phyloP scores from a whole-genome alignment of 1,284 basidiomycete species.

The Earliella scabrosa region DNA sequence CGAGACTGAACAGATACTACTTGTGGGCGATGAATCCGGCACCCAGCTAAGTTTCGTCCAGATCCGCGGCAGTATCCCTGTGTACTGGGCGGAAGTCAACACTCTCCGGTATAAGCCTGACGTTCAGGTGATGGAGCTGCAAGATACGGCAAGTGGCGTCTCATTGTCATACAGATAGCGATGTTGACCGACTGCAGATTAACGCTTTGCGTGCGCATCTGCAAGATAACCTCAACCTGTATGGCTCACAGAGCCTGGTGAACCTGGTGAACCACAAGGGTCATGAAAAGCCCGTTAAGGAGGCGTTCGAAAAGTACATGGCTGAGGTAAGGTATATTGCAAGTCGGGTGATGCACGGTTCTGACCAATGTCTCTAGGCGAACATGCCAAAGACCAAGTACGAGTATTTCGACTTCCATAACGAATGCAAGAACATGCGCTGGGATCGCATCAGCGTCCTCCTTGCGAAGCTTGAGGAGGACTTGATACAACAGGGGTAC shows the following conservation, averaged over 20 bases:
- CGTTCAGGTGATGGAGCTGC: constrained; percentile 93
- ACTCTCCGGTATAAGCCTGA: constrained; percentile 97
- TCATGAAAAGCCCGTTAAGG: constrained; percentile 94
- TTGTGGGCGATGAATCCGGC: constrained; percentile 65
- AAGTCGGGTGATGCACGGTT: not conserved
- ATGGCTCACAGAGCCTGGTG: constrained; percentile 85
- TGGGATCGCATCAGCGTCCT: constrained; percentile 93
- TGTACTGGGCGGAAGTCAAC: constrained; percentile 98
- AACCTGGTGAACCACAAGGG: constrained; percentile 97
- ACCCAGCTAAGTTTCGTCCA: constrained; percentile 87
- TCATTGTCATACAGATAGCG: constrained; percentile 1
- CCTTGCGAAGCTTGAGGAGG: constrained; percentile 78
- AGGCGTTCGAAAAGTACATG: constrained; percentile 88
- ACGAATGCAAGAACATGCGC: constrained; percentile 93
- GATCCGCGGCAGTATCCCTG: constrained; percentile 90
- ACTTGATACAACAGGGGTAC: constrained; percentile 76
- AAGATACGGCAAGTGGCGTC: constrained; percentile 67
- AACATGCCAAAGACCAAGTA: constrained; percentile 79
- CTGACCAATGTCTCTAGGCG: constrained; percentile 44
- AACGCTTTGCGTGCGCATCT: constrained; percentile 80
- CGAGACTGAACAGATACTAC: constrained; percentile 92
- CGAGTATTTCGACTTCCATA: constrained; percentile 98
- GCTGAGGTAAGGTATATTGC: constrained; percentile 47
- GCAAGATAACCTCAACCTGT: constrained; percentile 72
- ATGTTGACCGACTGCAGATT: constrained; percentile 47